Percentiles rank a stretch among this genome's conserved stretches.
Conservation (phyloP, 2,329 filamentous ascomycete species). For the Fonsecaea monophora region DNA sequence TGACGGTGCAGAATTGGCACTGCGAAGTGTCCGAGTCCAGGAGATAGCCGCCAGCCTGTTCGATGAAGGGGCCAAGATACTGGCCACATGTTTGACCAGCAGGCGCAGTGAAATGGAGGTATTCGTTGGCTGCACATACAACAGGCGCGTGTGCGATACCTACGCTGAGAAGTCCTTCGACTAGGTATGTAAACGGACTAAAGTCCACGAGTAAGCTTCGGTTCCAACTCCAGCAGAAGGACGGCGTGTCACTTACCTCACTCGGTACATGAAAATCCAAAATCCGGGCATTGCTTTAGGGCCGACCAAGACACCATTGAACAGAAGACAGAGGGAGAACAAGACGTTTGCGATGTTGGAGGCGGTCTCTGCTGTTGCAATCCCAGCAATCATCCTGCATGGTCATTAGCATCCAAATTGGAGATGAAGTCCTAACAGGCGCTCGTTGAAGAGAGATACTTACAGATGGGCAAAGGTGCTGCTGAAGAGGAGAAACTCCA, state of each 20-base stretch:
- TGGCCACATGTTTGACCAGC: slow-evolving; percentile 62
- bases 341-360: slow-evolving; percentile 67
- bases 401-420: background rate
- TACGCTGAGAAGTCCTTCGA: slow-evolving; percentile 73
- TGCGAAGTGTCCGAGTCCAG: slow-evolving; percentile 56
- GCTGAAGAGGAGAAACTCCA: slow-evolving; percentile 73
- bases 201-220: background rate
- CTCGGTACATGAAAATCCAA: slow-evolving; percentile 77
- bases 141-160: slow-evolving; percentile 72
- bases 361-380: slow-evolving; percentile 72
- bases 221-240: background rate
- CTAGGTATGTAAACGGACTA: slow-evolving; percentile 78
- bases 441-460: background rate
- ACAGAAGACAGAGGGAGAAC: slow-evolving; percentile 64
- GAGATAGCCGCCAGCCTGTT: slow-evolving; percentile 58
- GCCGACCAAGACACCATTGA: slow-evolving; percentile 54
- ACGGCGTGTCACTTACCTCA: slow-evolving; percentile 5
- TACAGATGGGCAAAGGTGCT: slow-evolving; percentile 74
- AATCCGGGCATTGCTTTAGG: slow-evolving; percentile 68
- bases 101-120: slow-evolving; percentile 68
- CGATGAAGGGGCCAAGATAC: slow-evolving; percentile 64
- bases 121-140: slow-evolving; percentile 72
- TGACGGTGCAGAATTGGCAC: slow-evolving; percentile 58
- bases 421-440: background rate
- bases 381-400: slow-evolving; percentile 70